These are phyloP conservation scores for Mycosphaerella sp. DNA, from an alignment of 2,329 filamentous ascomycete genomes.

Conservation along the genomic window DNA sequence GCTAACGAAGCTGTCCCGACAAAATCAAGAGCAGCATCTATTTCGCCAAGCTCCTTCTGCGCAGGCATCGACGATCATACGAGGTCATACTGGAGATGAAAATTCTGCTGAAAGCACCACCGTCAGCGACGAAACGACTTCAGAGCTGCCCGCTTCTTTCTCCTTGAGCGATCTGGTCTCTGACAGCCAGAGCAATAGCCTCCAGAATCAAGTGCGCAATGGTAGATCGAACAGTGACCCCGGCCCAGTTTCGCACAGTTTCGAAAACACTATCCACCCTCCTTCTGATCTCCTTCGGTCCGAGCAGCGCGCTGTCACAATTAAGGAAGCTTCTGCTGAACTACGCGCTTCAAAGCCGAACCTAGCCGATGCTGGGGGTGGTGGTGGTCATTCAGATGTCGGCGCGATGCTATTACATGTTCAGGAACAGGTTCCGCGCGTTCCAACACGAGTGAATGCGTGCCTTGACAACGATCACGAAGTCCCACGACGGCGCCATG, in stretches of 20 bases:
- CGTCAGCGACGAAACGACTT: slow-evolving; percentile 21
- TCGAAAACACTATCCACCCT: not conserved
- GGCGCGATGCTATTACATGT: not conserved
- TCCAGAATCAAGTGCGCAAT: slow-evolving; percentile 12
- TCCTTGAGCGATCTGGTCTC: slow-evolving; percentile 30
- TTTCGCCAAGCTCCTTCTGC: not conserved
- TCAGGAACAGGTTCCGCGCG: not conserved
- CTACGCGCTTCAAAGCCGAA: not conserved
- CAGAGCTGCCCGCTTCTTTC: slow-evolving; percentile 34
- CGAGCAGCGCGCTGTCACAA: not conserved
- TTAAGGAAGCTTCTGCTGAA: not conserved
- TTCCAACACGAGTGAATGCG: not conserved
- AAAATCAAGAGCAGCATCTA: not conserved
- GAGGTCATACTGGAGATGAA: not conserved
- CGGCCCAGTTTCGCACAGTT: slow-evolving; percentile 11
- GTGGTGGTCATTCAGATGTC: not conserved
- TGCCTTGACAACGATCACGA: not conserved
- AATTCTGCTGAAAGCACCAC: slow-evolving; percentile 3
- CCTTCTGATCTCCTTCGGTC: not conserved
- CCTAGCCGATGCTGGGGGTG: not conserved
- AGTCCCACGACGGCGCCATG: not conserved
- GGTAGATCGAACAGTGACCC: slow-evolving; percentile 23
- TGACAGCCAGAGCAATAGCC: slow-evolving; percentile 7
- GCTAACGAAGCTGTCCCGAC: not conserved
- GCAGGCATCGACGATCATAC: not conserved